A percentile compares a stretch with the other conserved stretches of the same genome.
These are phyloP conservation scores for Verbascum thapsus DNA, from an alignment of 257 asterid genomes.

Conservation along the genomic window DNA sequence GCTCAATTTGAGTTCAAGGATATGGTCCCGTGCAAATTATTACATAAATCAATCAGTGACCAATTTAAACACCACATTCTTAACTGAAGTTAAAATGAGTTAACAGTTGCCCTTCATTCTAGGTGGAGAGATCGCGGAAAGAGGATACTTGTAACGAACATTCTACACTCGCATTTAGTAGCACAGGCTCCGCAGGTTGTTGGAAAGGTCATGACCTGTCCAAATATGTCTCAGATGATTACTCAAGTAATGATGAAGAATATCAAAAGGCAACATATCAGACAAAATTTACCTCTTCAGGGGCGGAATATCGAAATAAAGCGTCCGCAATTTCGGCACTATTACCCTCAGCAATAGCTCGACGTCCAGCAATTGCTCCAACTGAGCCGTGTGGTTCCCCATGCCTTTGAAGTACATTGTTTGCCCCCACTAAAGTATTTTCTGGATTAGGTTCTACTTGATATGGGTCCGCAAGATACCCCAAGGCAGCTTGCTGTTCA, in stretches of 20 bases:
- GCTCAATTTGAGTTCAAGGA: neutral
- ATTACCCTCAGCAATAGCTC: constrained; percentile 93
- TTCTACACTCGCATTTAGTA: constrained; percentile 69
- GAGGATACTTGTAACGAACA: constrained; percentile 96
- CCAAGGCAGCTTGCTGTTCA: constrained; percentile 81
- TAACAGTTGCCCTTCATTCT: neutral
- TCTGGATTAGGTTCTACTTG: constrained; percentile 46
- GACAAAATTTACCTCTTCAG: constrained; percentile 73
- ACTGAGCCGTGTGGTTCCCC: constrained; percentile 88
- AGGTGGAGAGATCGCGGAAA: neutral
- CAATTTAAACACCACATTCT: neutral
- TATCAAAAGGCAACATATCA: constrained; percentile 9
- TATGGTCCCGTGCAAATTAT: neutral
- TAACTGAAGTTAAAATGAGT: neutral
- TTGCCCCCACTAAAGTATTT: constrained; percentile 36
- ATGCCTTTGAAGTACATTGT: constrained; percentile 33
- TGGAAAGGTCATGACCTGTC: constrained; percentile 94
- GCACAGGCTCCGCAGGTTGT: constrained; percentile 90
- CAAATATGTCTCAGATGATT: constrained; percentile 4
- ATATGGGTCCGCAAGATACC: constrained; percentile 65
- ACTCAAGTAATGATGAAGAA: neutral
- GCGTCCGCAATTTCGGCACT: constrained; percentile 78
- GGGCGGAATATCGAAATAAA: constrained; percentile 86
- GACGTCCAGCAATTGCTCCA: constrained; percentile 83
- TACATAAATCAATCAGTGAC: neutral